Evolutionary conservation across 140 eudicot species (phyloP), one percentile per base, ranked within the genome.

Genomic region (Ambrosia hybrid): DNA sequence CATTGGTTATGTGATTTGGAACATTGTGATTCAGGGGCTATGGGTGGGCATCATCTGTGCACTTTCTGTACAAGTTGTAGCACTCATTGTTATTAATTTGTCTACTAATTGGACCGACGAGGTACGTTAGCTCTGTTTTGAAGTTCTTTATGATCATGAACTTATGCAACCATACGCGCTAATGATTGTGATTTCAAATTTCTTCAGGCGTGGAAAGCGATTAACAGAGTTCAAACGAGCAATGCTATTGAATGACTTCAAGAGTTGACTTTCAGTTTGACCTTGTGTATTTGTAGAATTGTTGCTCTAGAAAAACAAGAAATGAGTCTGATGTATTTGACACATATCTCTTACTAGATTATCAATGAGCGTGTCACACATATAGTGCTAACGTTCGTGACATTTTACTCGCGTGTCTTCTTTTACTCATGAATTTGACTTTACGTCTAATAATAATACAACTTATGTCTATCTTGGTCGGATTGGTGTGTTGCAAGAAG

Each of bases 31-130:
- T 17, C 71, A 89, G 92, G 96, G 96, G 72, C 88, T 89, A 51
- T 86, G 96, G 96, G 75, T 86, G 79, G 96, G 96, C 41, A 78
- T 86, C 62, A 86, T 89, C 15, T 82, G 90, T 71, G 96, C 85
- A 73, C 86, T 89, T 67, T 53, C 73, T 33, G 73, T 89, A 21
- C 96, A 89, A 74, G 73, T 71, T 66, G 78, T 84, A 16, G 93
- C 84, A 3, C 87, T 89, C 36, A 60, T 89, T 55, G 73, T 77
- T 1, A 61, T 89, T 21, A 86, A 84, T 65, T n/a, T 89, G 37
- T 80, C 73, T 62, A 86, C 96, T 30, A 77, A 80, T 56, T 89
- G 93, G 96, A 75, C 80, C 45, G 52, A 63, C 67, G 90, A 84
- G 93, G 96, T 86, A 58, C 65, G 43, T 16, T 10, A 7, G 17